Conservation (phyloP, 345 rosid genomes). For the Eucalyptus curtisii region DNA sequence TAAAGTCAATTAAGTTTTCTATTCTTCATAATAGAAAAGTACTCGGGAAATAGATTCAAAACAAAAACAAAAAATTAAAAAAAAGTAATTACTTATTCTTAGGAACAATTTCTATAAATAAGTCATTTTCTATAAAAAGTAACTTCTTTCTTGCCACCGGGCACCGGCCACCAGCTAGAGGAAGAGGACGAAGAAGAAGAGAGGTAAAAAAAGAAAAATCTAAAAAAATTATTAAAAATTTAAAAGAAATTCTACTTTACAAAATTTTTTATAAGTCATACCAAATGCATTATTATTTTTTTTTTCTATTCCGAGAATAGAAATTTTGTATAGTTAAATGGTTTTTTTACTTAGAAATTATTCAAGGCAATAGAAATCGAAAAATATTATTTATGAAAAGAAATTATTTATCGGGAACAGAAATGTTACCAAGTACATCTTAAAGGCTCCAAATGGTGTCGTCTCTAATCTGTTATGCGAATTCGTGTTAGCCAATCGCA, state of each 20-base stretch:
- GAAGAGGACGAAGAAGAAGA: no score
- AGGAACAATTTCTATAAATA: no score
- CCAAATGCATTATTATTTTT: no score
- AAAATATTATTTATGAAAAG: background rate
- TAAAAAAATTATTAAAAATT: no score
- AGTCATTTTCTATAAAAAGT: no score
- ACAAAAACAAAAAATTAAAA: no score
- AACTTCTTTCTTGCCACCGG: rapidly evolving
- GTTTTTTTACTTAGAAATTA: no score
- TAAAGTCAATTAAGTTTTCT: no score
- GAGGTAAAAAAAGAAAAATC: no score
- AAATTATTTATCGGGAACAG: rapidly evolving
- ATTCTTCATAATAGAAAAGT: rapidly evolving
- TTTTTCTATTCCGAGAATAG: rapidly evolving
- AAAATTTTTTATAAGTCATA: no score
- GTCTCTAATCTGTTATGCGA: background rate
- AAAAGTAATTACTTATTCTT: no score
- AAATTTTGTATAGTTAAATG: no score
- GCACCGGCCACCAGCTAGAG: rapidly evolving
- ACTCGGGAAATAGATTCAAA: rapidly evolving
- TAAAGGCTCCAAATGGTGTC: rapidly evolving
- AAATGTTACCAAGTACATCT: rapidly evolving
- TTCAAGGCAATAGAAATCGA: rapidly evolving
- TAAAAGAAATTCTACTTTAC: rapidly evolving
- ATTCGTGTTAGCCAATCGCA: rapidly evolving